A percentile compares a stretch with the other conserved stretches of the same genome.
These are phyloP conservation scores for Fusarium duplospermum DNA, from an alignment of 2,329 filamentous ascomycete species.

Conservation along the genomic window DNA sequence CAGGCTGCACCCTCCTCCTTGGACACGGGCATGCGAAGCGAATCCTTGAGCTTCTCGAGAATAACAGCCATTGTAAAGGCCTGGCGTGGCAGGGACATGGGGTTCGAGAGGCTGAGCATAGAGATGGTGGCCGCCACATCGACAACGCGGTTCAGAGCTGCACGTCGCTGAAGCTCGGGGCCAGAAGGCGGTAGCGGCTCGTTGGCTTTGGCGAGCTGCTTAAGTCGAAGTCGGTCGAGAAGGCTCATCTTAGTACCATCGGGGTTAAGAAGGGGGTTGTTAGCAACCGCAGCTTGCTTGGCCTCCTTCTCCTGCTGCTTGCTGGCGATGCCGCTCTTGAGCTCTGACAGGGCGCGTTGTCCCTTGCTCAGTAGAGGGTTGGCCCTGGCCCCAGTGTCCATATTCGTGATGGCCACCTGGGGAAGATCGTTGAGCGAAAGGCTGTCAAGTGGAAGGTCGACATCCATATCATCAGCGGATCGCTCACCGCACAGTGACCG, in stretches of 20 bases:
- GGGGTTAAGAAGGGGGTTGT: constrained; percentile 51
- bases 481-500: constrained; percentile 56
- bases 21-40: constrained; percentile 67
- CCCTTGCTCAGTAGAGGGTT: constrained; percentile 73
- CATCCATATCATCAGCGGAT: constrained; percentile 38
- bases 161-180: constrained; percentile 68
- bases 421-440: constrained; percentile 64
- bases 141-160: constrained; percentile 74
- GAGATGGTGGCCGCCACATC: constrained; percentile 76
- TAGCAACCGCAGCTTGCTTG: constrained; percentile 49
- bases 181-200: constrained; percentile 69
- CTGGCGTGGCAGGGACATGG: constrained; percentile 63
- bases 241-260: constrained; percentile 71
- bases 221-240: constrained; percentile 79
- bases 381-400: constrained; percentile 53
- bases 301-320: constrained; percentile 61
- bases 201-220: constrained; percentile 68
- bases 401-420: constrained; percentile 50
- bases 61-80: constrained; percentile 74
- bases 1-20: constrained; percentile 63
- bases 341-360: constrained; percentile 74
- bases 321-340: constrained; percentile 70
- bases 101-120: constrained; percentile 70
- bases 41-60: constrained; percentile 75
- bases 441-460: constrained; percentile 43